Evolutionary conservation across 768 basidiomycete species (phyloP).

Genomic region (Tulasnella sp.): DNA sequence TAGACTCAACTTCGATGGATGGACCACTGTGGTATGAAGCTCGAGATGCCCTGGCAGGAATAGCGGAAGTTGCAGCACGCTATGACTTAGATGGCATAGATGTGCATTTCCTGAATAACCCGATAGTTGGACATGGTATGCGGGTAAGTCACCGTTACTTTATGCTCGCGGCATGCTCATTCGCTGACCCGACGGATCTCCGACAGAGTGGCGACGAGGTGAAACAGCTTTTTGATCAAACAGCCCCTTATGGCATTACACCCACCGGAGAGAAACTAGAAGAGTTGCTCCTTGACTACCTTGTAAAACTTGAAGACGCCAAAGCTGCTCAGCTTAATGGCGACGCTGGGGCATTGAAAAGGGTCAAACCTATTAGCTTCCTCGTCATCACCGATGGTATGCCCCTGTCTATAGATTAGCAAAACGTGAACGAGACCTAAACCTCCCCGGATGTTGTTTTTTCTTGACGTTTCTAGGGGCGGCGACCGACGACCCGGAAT

Average conservation of each 20-base stretch:
- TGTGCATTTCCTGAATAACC: constrained; percentile 56
- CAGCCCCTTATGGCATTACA: constrained; percentile 44
- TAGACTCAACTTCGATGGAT: constrained; percentile 60
- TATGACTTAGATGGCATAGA: constrained; percentile 63
- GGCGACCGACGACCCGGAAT: constrained; percentile 34
- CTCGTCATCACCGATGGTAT: constrained; percentile 64
- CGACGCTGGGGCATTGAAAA: constrained; percentile 36
- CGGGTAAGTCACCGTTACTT: constrained; percentile 38
- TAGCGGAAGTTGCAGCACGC: constrained; percentile 48
- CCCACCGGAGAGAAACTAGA: constrained; percentile 46
- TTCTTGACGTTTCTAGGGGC: constrained; percentile 25
- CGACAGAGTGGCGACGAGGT: constrained; percentile 44
- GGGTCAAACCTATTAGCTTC: constrained; percentile 55
- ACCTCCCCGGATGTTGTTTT: background rate
- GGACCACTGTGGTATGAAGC: constrained; percentile 52
- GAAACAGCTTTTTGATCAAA: constrained; percentile 44
- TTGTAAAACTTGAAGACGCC: constrained; percentile 38
- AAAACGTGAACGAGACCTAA: background rate
- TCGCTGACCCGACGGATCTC: background rate
- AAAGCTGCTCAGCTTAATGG: constrained; percentile 37
- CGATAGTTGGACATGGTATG: constrained; percentile 39
- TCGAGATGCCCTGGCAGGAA: constrained; percentile 45
- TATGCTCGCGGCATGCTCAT: background rate
- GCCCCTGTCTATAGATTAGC: constrained; percentile 34
- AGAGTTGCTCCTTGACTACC: constrained; percentile 42